phyloP scores from a whole-genome alignment of 352 stramenopile species.

The Phytophthora lateralis region DNA sequence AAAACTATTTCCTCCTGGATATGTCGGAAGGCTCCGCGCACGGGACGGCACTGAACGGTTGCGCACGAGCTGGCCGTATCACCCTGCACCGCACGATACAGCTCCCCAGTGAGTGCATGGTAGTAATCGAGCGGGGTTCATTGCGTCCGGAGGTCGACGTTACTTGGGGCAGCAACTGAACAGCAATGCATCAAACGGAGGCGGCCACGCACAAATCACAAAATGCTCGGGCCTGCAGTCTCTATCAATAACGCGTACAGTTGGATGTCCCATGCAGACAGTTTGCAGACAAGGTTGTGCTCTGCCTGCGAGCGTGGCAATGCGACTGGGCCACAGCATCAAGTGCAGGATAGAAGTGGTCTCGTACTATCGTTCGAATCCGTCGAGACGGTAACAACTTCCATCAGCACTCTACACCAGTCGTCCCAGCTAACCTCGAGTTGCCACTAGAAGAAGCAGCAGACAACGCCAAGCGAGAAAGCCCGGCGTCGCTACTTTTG shows the following conservation, averaged over 20 bases:
- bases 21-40: neutral
- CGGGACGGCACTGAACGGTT: slow-evolving; percentile 1
- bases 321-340: neutral
- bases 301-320: neutral
- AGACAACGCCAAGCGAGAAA: no score
- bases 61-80: neutral
- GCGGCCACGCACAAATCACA: slow-evolving; percentile 11
- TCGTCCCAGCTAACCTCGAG: neutral
- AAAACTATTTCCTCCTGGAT: slow-evolving; percentile 19
- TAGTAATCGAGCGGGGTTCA: neutral
- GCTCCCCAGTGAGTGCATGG: neutral
- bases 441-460: no score
- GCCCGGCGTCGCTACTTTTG: no score
- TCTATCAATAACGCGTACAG: neutral
- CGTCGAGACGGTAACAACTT: slow-evolving; percentile 2
- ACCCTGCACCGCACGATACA: neutral
- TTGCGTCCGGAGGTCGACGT: slow-evolving; percentile 6
- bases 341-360: neutral
- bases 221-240: neutral
- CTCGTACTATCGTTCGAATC: slow-evolving; percentile 8
- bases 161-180: slow-evolving; percentile 11
- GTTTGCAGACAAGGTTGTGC: neutral
- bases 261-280: no score
- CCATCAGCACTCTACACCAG: neutral
- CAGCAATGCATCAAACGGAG: slow-evolving; percentile 20